phyloP scores from a whole-genome alignment of 306 rosid genomes.

The Hippophae rhamnoides region DNA sequence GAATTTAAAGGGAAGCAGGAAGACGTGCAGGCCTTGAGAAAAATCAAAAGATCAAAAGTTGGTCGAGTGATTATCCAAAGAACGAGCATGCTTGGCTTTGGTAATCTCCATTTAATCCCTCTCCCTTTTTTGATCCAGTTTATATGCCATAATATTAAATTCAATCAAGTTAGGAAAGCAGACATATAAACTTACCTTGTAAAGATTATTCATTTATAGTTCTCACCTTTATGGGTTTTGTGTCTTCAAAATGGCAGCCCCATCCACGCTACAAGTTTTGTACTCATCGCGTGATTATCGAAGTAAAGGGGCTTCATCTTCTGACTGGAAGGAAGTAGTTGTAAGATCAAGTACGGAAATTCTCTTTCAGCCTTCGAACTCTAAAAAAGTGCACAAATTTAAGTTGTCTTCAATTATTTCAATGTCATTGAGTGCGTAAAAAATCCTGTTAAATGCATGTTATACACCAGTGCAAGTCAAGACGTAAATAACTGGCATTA shows the following conservation, averaged over 20 bases:
- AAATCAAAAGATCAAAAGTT: conserved; percentile 76
- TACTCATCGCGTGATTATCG: conserved; percentile 62
- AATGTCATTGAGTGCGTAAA: conserved; percentile 68
- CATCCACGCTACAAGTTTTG: conserved; percentile 70
- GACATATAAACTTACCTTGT: neutral
- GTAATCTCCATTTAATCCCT: conserved; percentile 34
- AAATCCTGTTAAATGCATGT: neutral
- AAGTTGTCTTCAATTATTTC: conserved; percentile 70
- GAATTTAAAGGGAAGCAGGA: conserved; percentile 87
- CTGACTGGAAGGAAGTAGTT: conserved; percentile 61
- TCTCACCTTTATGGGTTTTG: neutral
- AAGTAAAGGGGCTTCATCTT: conserved; percentile 50
- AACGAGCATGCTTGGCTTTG: conserved; percentile 92
- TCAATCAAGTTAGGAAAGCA: neutral
- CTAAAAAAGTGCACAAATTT: conserved; percentile 50
- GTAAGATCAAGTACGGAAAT: conserved; percentile 78
- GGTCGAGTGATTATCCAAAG: conserved; percentile 47
- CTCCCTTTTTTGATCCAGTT: neutral
- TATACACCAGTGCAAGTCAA: neutral
- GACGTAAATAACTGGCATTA: no score
- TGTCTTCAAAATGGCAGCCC: conserved; percentile 46
- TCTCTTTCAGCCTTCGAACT: conserved; percentile 49
- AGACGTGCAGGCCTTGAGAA: conserved; percentile 52
- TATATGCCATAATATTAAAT: neutral
- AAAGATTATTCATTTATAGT: neutral